Evolutionary conservation across 2,329 filamentous ascomycete genomes (phyloP).

Genomic region (Penicillium concentricum): DNA sequence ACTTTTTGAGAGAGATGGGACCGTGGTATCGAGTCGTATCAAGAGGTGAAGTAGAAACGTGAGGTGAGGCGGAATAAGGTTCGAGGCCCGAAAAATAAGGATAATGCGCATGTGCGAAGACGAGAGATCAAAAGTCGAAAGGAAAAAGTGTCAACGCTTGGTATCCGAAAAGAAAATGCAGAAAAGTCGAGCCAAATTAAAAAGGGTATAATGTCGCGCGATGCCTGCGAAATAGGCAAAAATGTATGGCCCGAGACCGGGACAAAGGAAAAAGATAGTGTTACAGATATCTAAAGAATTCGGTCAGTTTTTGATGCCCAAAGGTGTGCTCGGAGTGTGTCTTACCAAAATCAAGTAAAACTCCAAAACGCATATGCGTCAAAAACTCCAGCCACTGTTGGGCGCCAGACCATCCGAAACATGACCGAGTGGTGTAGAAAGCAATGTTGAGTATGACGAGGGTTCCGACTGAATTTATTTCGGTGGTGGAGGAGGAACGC

Average conservation of each 20-base stretch:
- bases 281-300: conserved; percentile 30
- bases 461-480: conserved; percentile 28
- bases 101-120: conserved; percentile 14
- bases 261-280: conserved; percentile 24
- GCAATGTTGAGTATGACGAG: conserved; percentile 17
- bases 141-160: conserved; percentile 22
- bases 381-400: conserved; percentile 26
- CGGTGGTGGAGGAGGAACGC: conserved; percentile 46
- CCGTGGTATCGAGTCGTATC: conserved; percentile 13
- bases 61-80: conserved; percentile 5
- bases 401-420: conserved; percentile 22
- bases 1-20: conserved; percentile 19
- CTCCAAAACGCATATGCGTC: conserved; percentile 28
- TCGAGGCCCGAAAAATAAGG: conserved; percentile 13
- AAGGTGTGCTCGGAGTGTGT: conserved; percentile 17
- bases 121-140: conserved; percentile 12
- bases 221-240: conserved; percentile 19
- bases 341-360: conserved; percentile 29
- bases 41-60: conserved; percentile 6
- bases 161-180: conserved; percentile 28
- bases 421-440: conserved; percentile 22
- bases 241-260: conserved; percentile 17
- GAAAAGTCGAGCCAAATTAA: conserved; percentile 22
- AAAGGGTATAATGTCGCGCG: conserved; percentile 31
- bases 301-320: conserved; percentile 23